Percentiles rank a stretch among this genome's conserved stretches.
phyloP scores from a whole-genome alignment of 176 grass and related monocot genomes.

The Urochloa ruziziensis region DNA sequence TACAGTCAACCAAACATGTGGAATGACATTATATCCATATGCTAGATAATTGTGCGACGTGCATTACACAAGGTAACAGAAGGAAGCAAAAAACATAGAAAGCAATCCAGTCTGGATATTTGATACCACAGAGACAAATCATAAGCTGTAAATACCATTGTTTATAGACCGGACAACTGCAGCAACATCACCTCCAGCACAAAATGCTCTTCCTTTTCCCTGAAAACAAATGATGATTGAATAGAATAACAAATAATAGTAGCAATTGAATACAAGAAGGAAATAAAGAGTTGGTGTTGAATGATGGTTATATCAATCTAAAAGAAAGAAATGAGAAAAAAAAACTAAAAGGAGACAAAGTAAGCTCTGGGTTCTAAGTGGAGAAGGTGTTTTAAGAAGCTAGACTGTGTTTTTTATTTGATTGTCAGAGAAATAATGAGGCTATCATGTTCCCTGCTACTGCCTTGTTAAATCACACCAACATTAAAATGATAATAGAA shows the following conservation, averaged over 20 bases:
- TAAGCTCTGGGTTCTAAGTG: background rate
- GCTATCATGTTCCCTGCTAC: background rate
- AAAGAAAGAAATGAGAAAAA: conserved; percentile 16
- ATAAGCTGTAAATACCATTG: conserved; percentile 45
- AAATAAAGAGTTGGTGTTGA: background rate
- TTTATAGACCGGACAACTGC: conserved; percentile 51
- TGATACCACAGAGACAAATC: background rate
- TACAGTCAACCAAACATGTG: conserved; percentile 6
- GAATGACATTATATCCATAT: conserved; percentile 14
- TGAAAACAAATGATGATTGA: conserved; percentile 40
- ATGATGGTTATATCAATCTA: conserved; percentile 1
- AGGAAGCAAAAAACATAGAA: conserved; percentile 16
- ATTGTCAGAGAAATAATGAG: background rate
- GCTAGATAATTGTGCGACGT: background rate
- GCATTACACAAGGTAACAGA: background rate
- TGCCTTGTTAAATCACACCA: background rate
- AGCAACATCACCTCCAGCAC: conserved; percentile 91
- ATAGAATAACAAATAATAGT: background rate
- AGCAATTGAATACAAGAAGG: background rate
- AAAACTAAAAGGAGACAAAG: background rate
- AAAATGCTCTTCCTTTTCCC: conserved; percentile 99
- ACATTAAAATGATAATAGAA: conserved; percentile 5
- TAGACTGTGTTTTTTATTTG: background rate
- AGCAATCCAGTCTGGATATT: background rate
- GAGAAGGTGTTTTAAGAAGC: conserved; percentile 7